Conservation (phyloP, 805 yeast species). For the Ogataea nitratoaversa region DNA sequence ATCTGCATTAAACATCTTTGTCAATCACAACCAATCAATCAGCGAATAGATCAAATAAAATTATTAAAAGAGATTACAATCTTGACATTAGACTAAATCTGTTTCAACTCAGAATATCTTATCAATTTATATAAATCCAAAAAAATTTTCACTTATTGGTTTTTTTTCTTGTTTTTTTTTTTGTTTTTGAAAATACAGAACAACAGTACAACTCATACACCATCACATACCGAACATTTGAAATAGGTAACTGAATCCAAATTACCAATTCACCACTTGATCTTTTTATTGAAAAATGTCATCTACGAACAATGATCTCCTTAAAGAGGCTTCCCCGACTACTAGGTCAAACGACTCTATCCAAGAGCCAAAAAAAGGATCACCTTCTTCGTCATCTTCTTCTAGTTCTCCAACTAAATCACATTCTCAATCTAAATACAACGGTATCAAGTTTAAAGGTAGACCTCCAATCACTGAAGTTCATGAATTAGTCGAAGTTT, state of each 20-base stretch:
- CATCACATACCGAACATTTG: too few relatives aligned
- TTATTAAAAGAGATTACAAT: too few relatives aligned
- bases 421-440: slow-evolving; percentile 17
- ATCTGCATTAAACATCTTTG: background rate
- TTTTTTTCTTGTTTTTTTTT: background rate
- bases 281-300: background rate
- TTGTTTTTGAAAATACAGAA: background rate
- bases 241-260: too few relatives aligned
- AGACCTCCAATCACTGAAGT: slow-evolving; percentile 42
- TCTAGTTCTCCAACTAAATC: slow-evolving; percentile 2
- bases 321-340: background rate
- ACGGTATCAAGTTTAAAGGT: slow-evolving; percentile 27
- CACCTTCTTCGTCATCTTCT: background rate
- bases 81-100: too few relatives aligned
- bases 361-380: background rate
- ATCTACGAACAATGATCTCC: background rate
- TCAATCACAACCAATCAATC: background rate
- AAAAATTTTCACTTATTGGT: background rate
- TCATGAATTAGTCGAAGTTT: slow-evolving; percentile 49
- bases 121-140: too few relatives aligned
- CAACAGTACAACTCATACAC: background rate
- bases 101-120: too few relatives aligned
- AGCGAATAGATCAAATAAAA: too few relatives aligned
- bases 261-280: too few relatives aligned
- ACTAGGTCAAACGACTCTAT: background rate